Percentiles rank a stretch among this genome's conserved stretches.
Conservation (phyloP, 2,329 filamentous ascomycete genomes). For the Albifimbria verrucaria region DNA sequence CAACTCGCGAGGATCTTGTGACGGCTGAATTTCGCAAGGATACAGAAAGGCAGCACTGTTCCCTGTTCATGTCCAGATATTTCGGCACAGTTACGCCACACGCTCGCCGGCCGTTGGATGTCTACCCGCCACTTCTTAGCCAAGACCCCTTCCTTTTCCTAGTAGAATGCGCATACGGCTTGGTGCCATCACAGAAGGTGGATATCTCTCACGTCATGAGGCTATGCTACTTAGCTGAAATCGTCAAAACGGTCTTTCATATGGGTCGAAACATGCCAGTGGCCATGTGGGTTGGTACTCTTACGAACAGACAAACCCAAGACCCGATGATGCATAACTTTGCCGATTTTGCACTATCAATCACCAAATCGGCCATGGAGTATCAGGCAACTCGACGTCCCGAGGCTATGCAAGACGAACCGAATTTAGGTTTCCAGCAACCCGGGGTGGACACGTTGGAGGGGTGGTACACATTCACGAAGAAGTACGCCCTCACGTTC, state of each 20-base stretch:
- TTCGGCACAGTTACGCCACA: conserved; percentile 38
- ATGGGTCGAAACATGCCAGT: conserved; percentile 53
- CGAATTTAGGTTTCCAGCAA: conserved; percentile 52
- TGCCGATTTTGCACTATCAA: conserved; percentile 49
- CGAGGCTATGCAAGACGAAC: conserved; percentile 18
- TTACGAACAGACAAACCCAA: conserved; percentile 38
- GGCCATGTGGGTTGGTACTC: conserved; percentile 44
- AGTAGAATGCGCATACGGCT: conserved; percentile 70
- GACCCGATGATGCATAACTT: conserved; percentile 51
- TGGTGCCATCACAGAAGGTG: conserved; percentile 64
- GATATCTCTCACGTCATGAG: conserved; percentile 78
- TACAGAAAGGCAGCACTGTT: conserved; percentile 69
- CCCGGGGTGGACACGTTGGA: conserved; percentile 50
- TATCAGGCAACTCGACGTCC: conserved; percentile 29
- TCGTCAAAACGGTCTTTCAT: conserved; percentile 73
- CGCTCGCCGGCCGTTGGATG: conserved; percentile 38
- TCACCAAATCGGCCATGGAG: conserved; percentile 43
- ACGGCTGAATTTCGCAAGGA: conserved; percentile 64
- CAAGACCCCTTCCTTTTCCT: conserved; percentile 78
- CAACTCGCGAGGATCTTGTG: conserved; percentile 57
- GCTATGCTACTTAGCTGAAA: conserved; percentile 86
- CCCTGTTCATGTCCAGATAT: conserved; percentile 67
- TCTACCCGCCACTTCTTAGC: conserved; percentile 57
- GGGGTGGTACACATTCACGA: conserved; percentile 58
- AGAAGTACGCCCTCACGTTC: conserved; percentile 86